Base-by-base conservation (phyloP, 805 yeast species). In the Metschnikowia aberdeeniae region DNA sequence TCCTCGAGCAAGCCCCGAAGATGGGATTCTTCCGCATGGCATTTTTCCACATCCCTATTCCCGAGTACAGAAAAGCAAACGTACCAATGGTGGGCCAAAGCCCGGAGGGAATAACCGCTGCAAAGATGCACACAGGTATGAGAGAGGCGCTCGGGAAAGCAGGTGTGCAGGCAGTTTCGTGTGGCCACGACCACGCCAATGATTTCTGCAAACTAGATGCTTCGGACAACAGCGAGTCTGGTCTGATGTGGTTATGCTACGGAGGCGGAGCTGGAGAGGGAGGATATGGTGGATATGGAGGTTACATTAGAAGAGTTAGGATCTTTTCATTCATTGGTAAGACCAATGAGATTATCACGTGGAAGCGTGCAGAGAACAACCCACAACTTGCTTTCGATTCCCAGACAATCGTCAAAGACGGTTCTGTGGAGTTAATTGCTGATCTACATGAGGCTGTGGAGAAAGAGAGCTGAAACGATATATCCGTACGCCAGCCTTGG, bases 191-290 rank as follows among this genome's bases (percentile, higher is more conserved):
- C 59, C 99, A 93, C 62, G 86, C 89, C 55, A 93, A 93, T 63
- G 98, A 93, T 59, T 93, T 78, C 61, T 93, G 99, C 64, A 65
- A 87, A 47, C 64, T 73, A 42, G 85, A 86, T 52, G 62, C 69
- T 19, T 35, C 50, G 4, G 58, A 60, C 30, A 62, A 72, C 55
- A 39, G 7, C 7, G 32, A 29, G 32, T 13, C 14, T 11, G 32
- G 29, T 22, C 66, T 67, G 45, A 64, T 84, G 28, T 88, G 96
- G 95, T 67, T 93, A 29, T 93, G 99, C 59, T 89, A 89, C 60
- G 99, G 96, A 3, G 99, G 99, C 22, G 95, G 82, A 1, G 75
- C 78, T 5, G 99, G 98, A 12, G 95, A 88, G 66, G 99, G 98
- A 33, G 98, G 97, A 0, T 93, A 93, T 60, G 97, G 85, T 7